Base-by-base conservation (phyloP, 148 eudicot species). In the Rhododendron molle region DNA sequence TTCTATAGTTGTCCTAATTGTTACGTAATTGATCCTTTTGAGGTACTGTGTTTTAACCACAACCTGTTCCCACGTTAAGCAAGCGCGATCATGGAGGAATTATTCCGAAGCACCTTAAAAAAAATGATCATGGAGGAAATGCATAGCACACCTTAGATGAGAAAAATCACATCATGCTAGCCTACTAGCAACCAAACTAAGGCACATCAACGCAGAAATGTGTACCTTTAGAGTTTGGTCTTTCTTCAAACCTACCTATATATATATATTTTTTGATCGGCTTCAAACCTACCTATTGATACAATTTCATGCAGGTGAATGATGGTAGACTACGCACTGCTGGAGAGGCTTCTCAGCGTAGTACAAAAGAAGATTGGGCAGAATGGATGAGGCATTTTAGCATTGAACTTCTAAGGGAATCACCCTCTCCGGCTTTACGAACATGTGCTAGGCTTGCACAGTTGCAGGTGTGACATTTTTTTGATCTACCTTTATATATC, bases 301-400 rank as follows among this genome's bases (percentile, higher is more conserved):
- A 7, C 30, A 44, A 71, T 76, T 49, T 34, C 60, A 36, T 89
- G 16, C 88, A 97, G 99, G 96, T 97, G 23, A 95, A 97, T 87
- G 96, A 95, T 85, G 94, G 90, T 46, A 93, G 96, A 67, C 89
- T 97, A 73, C 98, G 95, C 76, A 88, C 93, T 87, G 99, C 99
- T 83, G 98, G 96, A 65, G 98, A 95, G 93, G 99, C 99, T 74
- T 97, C 99, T 82, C 99, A 97, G 80, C 99, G 99, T 84, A 97
- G 99, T 86, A 97, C 99, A 32, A 97, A 92, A 88, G 99, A 97
- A 86, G 99, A 95, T 89, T 97, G 99, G 99, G 98, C 96, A 69
- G 99, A 97, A 91, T 97, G 99, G 99, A 97, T 97, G 99, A 90
- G 99, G 87, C 98, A 95, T 94, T 97, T 94, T 81, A 97, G 98